Percentiles rank a stretch among this genome's conserved stretches.
Conservation (phyloP, 2,329 filamentous ascomycete genomes). For the Raffaelea deltoideospora region DNA sequence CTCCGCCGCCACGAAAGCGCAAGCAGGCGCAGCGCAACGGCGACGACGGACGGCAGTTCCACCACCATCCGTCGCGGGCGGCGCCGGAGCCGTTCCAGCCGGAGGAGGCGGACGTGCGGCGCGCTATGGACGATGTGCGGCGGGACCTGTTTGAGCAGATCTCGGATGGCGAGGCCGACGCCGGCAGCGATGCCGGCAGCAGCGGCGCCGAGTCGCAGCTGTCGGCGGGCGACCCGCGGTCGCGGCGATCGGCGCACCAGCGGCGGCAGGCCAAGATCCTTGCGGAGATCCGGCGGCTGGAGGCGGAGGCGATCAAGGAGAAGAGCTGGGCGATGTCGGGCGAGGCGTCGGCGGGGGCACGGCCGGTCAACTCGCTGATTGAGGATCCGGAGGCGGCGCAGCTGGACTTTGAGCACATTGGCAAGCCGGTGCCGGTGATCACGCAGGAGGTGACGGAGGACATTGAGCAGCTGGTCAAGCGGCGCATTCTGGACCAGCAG, state of each 20-base stretch:
- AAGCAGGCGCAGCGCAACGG: too few relatives aligned
- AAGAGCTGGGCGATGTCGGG: constrained; percentile 82
- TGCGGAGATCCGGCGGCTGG: constrained; percentile 82
- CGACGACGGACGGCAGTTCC: constrained; percentile 21
- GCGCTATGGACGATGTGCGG: constrained; percentile 68
- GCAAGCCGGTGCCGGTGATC: constrained; percentile 88
- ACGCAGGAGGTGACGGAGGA: constrained; percentile 81
- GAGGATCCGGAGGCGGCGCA: too few relatives aligned
- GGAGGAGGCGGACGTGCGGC: constrained; percentile 54
- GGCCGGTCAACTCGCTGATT: constrained; percentile 80
- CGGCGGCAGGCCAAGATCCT: constrained; percentile 70
- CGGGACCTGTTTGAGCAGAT: constrained; percentile 80
- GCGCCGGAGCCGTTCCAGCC: constrained; percentile 23
- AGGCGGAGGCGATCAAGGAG: constrained; percentile 78
- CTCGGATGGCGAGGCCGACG: constrained; percentile 47
- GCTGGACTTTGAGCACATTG: constrained; percentile 86
- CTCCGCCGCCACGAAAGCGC: constrained; percentile 61
- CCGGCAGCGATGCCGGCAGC: constrained; percentile 32
- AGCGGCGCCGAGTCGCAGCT: too few relatives aligned
- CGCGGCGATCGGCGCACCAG: constrained; percentile 73
- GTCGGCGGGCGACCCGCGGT: constrained; percentile 52
- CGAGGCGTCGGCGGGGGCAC: constrained; percentile 68
- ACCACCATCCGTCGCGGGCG: constrained; percentile 40
- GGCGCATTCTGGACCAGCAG: constrained; percentile 73
- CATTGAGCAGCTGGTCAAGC: constrained; percentile 89